Evolutionary conservation across 2,329 filamentous ascomycete genomes (phyloP), one percentile per base, ranked within the genome.

Genomic region (Xylariaceae sp.): DNA sequence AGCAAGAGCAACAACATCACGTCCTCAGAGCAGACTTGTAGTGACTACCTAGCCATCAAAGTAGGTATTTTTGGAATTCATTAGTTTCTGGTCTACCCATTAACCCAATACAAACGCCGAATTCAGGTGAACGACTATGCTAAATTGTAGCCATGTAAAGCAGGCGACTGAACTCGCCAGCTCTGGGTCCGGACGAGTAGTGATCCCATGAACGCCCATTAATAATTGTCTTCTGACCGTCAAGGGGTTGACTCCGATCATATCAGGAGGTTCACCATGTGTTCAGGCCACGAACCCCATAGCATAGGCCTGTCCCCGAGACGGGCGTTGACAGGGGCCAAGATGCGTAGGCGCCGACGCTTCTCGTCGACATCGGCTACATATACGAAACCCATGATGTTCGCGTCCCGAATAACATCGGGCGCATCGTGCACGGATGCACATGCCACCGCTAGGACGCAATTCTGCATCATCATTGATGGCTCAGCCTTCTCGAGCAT

Each of bases 361-460:
- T 88, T 87, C 70, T 90, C 89, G 70, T 99, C 92, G 3, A 97
- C 90, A 62, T 96, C 90, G 0, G 90, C 88, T 13, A 97, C 89
- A 70, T 96, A 97, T 35, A 97, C 82, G 70, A 96, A 99, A 0
- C 94, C 94, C 82, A 95, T 88, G 35, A 97, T 87, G 58, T 88
- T 88, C 6, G 92, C 86, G 66, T 92, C 88, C 10, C 90, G 83
- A 50, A 97, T 86, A 1, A 84, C 82, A 52, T 90, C 86, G 5
- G 88, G 82, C 0, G 82, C 77, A 62, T 94, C 91, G 51, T 83
- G 86, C 0, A 83, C 75, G 1, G 84, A 81, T 51, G 89, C 91
- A 70, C 92, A 86, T 74, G 95, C 91, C 56, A 99, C 87, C 0
- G 93, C 91, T 7, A 97, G 77, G 0, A 96, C 82, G 71, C 88